phyloP scores from a whole-genome alignment of 495 filamentous ascomycete genomes.

The Pyrenopolyporus hunteri region DNA sequence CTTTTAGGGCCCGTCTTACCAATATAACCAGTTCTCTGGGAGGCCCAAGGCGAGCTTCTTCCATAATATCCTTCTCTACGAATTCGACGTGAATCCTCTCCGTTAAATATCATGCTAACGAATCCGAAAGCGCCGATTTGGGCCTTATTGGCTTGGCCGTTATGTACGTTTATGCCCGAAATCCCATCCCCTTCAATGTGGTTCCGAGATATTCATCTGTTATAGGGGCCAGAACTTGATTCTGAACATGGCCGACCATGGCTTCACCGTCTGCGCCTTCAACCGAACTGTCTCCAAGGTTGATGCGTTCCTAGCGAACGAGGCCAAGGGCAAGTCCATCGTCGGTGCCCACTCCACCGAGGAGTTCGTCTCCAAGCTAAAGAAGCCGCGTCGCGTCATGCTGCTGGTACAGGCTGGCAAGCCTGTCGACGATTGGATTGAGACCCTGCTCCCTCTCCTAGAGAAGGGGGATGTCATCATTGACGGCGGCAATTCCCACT shows the following conservation, averaged over 20 bases:
- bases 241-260: constrained; percentile 95
- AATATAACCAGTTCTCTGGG: constrained; percentile 73
- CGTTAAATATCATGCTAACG: constrained; percentile 55
- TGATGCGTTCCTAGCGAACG: constrained; percentile 90
- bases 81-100: constrained; percentile 17
- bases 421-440: constrained; percentile 98
- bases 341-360: constrained; percentile 91
- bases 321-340: constrained; percentile 93
- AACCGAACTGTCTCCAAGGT: constrained; percentile 99
- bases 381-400: constrained; percentile 95
- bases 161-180: constrained; percentile 67
- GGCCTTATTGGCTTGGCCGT: constrained; percentile 99
- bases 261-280: constrained; percentile 94
- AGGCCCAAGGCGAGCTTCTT: constrained; percentile 53
- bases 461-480: constrained; percentile 98
- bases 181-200: constrained; percentile 5
- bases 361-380: constrained; percentile 94
- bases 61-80: constrained; percentile 35
- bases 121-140: constrained; percentile 75
- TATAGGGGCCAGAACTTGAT: constrained; percentile 87
- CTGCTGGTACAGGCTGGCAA: constrained; percentile 97
- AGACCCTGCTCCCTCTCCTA: constrained; percentile 86
- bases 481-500: constrained; percentile 99
- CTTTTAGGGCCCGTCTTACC: constrained; percentile 83
- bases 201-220: constrained; percentile 21